Evolutionary conservation across 768 basidiomycete species (phyloP).

Genomic region (Lyophyllum semitale): DNA sequence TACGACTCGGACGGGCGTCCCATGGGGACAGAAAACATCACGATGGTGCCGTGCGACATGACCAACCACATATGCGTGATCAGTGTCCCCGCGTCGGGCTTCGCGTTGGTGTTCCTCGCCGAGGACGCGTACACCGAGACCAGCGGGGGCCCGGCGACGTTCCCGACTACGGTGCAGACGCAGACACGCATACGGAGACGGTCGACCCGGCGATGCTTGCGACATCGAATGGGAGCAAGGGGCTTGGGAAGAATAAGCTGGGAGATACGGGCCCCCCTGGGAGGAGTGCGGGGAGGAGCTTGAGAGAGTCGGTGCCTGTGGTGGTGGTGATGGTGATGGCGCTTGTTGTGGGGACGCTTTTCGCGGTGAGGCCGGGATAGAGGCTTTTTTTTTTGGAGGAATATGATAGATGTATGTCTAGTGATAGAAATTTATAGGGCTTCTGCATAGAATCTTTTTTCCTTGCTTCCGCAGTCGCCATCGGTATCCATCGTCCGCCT

Average conservation of each 20-base stretch:
- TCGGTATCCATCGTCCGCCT: neutral
- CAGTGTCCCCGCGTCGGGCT: constrained; percentile 67
- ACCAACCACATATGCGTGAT: constrained; percentile 56
- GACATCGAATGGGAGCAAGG: constrained; percentile 71
- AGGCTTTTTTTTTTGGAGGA: neutral
- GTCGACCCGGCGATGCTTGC: constrained; percentile 56
- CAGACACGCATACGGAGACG: constrained; percentile 49
- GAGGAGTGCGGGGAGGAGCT: constrained; percentile 25
- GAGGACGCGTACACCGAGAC: constrained; percentile 31
- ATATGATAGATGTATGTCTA: neutral
- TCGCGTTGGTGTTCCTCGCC: constrained; percentile 74
- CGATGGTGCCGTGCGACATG: constrained; percentile 64
- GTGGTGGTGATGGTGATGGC: constrained; percentile 4
- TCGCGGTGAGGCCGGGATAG: too few relatives aligned
- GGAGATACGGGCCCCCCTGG: constrained; percentile 45
- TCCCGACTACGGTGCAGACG: constrained; percentile 52
- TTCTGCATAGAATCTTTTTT: neutral
- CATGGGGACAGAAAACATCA: constrained; percentile 52
- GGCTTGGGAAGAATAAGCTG: constrained; percentile 27
- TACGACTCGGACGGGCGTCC: constrained; percentile 72
- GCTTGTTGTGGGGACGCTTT: neutral
- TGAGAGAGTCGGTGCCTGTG: neutral
- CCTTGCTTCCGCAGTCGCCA: neutral
- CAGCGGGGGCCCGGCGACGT: constrained; percentile 27
- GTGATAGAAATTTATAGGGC: neutral